Conservation (phyloP, 176 grass and related monocot genomes). For the Zoysia japonica region DNA sequence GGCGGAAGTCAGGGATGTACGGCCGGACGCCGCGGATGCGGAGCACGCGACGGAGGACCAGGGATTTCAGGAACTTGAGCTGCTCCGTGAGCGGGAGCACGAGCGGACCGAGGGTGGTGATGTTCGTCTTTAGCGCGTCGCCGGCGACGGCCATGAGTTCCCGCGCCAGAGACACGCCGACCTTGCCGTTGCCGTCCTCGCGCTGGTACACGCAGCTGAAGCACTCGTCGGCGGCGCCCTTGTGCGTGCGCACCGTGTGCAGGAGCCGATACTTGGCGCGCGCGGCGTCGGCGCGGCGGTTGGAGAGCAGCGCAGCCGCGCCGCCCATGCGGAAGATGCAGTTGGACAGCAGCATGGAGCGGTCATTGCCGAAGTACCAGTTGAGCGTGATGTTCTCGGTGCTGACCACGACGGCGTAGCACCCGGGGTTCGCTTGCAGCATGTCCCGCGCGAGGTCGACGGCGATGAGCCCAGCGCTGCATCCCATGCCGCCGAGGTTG, state of each 20-base stretch:
- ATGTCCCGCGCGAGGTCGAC: slow-evolving; percentile 69
- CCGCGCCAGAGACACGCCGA: slow-evolving; percentile 64
- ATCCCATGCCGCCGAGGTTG: slow-evolving; percentile 82
- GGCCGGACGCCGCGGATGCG: slow-evolving; percentile 14
- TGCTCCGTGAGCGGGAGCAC: slow-evolving; percentile 72
- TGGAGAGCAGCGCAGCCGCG: slow-evolving; percentile 63
- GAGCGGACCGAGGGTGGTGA: slow-evolving; percentile 71
- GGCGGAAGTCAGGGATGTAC: slow-evolving; percentile 75
- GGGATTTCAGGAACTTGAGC: slow-evolving; percentile 60
- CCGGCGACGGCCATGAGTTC: slow-evolving; percentile 87
- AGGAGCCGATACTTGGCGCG: slow-evolving; percentile 66
- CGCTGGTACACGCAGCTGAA: slow-evolving; percentile 79
- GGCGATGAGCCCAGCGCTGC: slow-evolving; percentile 70
- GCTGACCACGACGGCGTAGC: slow-evolving; percentile 62
- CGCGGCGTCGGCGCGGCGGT: slow-evolving; percentile 44
- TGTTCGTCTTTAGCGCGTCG: slow-evolving; percentile 81
- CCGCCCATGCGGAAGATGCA: slow-evolving; percentile 86
- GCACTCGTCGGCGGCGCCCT: slow-evolving; percentile 64
- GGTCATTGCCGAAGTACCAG: slow-evolving; percentile 84
- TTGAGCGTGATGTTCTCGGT: slow-evolving; percentile 85
- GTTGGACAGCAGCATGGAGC: slow-evolving; percentile 82
- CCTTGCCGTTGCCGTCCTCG: slow-evolving; percentile 47
- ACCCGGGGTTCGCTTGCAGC: slow-evolving; percentile 51
- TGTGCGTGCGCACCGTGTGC: slow-evolving; percentile 74
- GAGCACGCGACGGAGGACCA: slow-evolving; percentile 45